Evolutionary conservation across 345 rosid species (phyloP), one percentile per base, ranked within the genome.

Genomic region (Brassica nigra): DNA sequence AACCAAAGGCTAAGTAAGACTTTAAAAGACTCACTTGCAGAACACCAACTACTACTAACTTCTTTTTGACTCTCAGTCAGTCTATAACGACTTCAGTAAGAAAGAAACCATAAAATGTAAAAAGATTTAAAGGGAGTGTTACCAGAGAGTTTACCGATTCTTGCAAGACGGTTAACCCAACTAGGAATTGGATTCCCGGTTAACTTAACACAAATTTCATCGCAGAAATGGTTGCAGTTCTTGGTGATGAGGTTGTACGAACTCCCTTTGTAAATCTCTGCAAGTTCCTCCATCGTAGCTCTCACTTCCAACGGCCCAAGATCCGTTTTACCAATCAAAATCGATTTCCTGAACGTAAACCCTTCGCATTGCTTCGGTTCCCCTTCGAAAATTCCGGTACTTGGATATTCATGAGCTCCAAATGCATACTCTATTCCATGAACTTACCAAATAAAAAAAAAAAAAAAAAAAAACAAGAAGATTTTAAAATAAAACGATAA

Each of bases 151-250:
- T 82, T 85, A 93, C 99, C 99, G 14, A 95, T 93, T 90, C 95
- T 82, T 2, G 99, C 98, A 18, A 96, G 97, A 0, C 98, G 97
- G 76, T 96, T 96, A 76, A 96, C 94, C 99, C 98, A 93, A 54
- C 85, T 90, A 5, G 99, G 98, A 63, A 96, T 93, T 15, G 92
- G 91, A 80, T 92, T 96, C 20, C 92, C 95, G 3, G 97, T 86
- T 47, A 96, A 80, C 68, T 81, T 86, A 44, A 93, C 33, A 76
- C 98, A 93, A 66, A 91, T 95, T 55, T 89, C 94, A 8, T 96
- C 87, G 86, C 98, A 96, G 84, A 96, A 96, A 84, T 96, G 99
- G 84, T 96, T 96, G 76, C 98, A 96, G 77, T 93, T 96, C 85
- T 93, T 96, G 62, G 97, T 89, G 61, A 96, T 96, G 67, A 93